Base-by-base conservation (phyloP, 257 asterid genomes). In the Paulownia fortunei region DNA sequence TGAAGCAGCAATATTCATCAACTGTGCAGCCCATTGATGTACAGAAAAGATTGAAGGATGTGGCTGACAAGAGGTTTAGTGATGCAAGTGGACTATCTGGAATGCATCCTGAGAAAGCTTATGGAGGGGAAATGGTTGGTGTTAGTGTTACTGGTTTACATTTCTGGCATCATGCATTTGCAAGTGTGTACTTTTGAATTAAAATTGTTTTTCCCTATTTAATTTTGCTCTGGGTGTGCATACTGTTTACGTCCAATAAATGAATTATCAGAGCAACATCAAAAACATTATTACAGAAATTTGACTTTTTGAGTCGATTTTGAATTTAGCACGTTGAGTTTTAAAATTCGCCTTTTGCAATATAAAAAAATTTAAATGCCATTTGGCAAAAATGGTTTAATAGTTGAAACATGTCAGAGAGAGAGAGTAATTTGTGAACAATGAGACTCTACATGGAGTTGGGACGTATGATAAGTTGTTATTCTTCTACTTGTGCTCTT, bases 31-130 rank as follows among this genome's bases (percentile, higher is more conserved):
- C 95, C 15, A 76, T 71, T 74, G 97, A 91, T 64, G 83, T 89
- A 71, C 94, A 91, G 83, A 84, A 83, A 80, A 80, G 86, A 77
- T 82, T 91, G 72, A 91, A 91, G 86, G 95, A 89, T 79, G 87
- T 89, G n/a, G 93, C 97, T 5, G 91, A 91, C 86, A 88, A 83
- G 91, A 83, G 92, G 85, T 89, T 91, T 75, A 76, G 83, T 66
- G 89, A 88, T 85, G 82, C 82, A 60, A 77, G 76, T 72, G 88
- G 79, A 54, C 85, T 80, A 69, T 78, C 88, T 58, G 60, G 83
- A 71, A 74, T 34, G 72, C 74, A 73, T 68, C 78, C 80, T 5
- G 88, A 85, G 76, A 83, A 76, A 65, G 78, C 69, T 75, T 54
- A 78, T 73, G 82, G 66, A 27, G 63, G 77, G 74, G 90, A 85